phyloP scores from a whole-genome alignment of 345 rosid species.

The Arabidopsis arenosa region DNA sequence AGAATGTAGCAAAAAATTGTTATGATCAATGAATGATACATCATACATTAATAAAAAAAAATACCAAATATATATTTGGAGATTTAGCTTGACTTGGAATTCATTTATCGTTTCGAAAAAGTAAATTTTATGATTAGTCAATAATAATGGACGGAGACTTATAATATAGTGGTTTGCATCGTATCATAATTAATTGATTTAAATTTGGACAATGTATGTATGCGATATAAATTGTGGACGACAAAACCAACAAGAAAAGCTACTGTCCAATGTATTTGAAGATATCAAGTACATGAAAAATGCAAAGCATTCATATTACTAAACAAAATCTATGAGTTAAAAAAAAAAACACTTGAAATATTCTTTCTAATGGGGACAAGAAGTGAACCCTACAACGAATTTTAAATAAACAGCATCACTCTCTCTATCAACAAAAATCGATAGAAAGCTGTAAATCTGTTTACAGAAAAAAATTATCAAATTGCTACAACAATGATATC shows the following conservation, averaged over 20 bases:
- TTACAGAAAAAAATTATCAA: neutral
- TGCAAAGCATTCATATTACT: neutral
- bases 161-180: too few species aligned
- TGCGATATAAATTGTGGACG: neutral
- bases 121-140: neutral
- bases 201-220: neutral
- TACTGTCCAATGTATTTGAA: neutral
- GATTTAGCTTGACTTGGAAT: neutral
- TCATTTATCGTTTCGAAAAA: neutral
- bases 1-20: too few species aligned
- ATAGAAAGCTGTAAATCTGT: neutral
- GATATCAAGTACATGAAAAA: neutral
- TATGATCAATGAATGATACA: too few species aligned
- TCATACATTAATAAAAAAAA: too few species aligned
- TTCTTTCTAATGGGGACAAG: neutral
- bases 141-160: neutral
- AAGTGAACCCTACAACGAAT: slow-evolving; percentile 21
- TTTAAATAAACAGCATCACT: slow-evolving; percentile 11
- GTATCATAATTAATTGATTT: too few species aligned
- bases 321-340: neutral
- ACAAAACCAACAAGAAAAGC: neutral
- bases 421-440: neutral
- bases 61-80: neutral
- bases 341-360: neutral
- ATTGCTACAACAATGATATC: neutral